These are phyloP conservation scores for Dactylonectria estremocensis DNA, from an alignment of 2,329 filamentous ascomycete genomes.

Conservation along the genomic window DNA sequence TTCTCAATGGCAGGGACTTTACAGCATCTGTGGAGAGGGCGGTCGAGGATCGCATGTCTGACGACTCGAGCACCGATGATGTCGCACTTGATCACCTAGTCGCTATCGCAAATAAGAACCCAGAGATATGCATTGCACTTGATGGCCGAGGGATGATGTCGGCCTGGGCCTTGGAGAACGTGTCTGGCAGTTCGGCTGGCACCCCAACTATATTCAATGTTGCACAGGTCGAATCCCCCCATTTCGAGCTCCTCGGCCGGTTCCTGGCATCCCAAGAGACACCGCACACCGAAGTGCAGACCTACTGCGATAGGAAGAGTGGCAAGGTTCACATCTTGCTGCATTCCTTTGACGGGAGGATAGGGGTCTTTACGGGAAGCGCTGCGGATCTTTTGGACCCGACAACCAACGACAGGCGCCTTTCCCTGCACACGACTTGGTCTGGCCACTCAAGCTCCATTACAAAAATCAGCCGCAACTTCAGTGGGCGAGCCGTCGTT, in stretches of 20 bases:
- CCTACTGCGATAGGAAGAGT: slow-evolving; percentile 77
- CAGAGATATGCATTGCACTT: slow-evolving; percentile 89
- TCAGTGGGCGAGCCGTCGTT: slow-evolving; percentile 83
- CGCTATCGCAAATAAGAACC: slow-evolving; percentile 85
- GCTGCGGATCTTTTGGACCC: slow-evolving; percentile 88
- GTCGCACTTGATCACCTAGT: slow-evolving; percentile 88
- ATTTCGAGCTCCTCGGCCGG: slow-evolving; percentile 63
- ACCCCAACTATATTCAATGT: slow-evolving; percentile 86
- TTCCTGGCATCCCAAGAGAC: slow-evolving; percentile 45
- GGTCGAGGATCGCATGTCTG: slow-evolving; percentile 71
- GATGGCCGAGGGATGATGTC: slow-evolving; percentile 91
- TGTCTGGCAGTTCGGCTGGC: slow-evolving; percentile 78
- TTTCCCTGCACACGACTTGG: slow-evolving; percentile 79
- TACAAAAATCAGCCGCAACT: slow-evolving; percentile 89
- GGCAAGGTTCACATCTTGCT: slow-evolving; percentile 81
- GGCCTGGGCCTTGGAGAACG: slow-evolving; percentile 92
- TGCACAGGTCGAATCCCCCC: slow-evolving; percentile 77
- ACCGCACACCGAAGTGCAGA: slow-evolving; percentile 77
- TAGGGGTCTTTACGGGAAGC: slow-evolving; percentile 85
- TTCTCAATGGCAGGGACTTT: slow-evolving; percentile 88
- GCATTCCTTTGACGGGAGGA: slow-evolving; percentile 88
- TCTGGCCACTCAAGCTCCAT: slow-evolving; percentile 87
- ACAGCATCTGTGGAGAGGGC: slow-evolving; percentile 82
- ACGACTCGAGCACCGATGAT: slow-evolving; percentile 73
- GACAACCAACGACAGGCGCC: slow-evolving; percentile 70